Evolutionary conservation across 352 stramenopile genomes (phyloP), one percentile per base, ranked within the genome.

Genomic region (Phytophthora vignae): DNA sequence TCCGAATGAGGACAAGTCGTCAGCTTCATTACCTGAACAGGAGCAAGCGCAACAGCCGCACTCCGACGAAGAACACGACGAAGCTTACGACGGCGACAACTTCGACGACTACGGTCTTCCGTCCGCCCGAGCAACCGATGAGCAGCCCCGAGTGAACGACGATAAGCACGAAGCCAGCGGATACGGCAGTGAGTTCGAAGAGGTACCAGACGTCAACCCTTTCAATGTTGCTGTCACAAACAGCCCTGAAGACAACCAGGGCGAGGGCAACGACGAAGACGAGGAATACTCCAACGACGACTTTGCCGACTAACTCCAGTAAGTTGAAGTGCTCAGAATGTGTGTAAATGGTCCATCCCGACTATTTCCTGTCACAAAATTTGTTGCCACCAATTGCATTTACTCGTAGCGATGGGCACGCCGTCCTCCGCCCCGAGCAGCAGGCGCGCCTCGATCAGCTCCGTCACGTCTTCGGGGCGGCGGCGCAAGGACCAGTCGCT

Each of bases 141-240:
- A 55, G 2, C 44, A 67, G n/a, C n/a, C 4, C 14, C 25, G 29
- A 65, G 29, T 49, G 2, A 21, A 31, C 27, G 44, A 67, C 21
- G 69, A 60, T 22, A 46, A 46, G 38, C 40, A 54, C 54, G 55
- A 76, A 58, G 19, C 40, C 0, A 74, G 62, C 9, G 77, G 73
- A 29, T 79, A 88, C 12, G 65, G 79, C 6, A 81, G 84, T 40
- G 73, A 87, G 21, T 77, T 81, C 46, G 75, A 85, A 33, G 73
- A 89, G 6, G 65, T 76, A 21, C 38, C 74, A 11, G 71, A 69
- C 12, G 55, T 10, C 9, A 19, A 48, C 53, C 22, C 56, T 3
- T 27, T 77, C 11, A 4, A 61, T 19, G 65, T 78, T 17, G 55
- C 19, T 33, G 1, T 11, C 22, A 9, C 31, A 48, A 10, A 31